phyloP scores from a whole-genome alignment of 495 filamentous ascomycete species.

The Massariosphaeria phaeospora region DNA sequence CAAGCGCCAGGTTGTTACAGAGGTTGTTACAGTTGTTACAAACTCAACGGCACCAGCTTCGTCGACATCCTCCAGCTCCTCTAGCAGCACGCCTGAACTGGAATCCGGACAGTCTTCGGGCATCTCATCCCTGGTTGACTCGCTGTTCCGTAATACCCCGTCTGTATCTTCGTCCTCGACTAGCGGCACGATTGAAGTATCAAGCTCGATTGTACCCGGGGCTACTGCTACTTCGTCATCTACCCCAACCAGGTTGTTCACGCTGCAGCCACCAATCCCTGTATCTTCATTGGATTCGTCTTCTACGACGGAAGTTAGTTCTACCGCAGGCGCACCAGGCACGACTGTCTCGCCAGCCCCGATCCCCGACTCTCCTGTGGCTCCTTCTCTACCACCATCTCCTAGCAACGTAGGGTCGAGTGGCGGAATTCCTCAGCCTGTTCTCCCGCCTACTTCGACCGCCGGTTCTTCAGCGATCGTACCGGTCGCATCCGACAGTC shows the following conservation, averaged over 20 bases:
- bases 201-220: too few relatives aligned
- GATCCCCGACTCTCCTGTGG: too few relatives aligned
- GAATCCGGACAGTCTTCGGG: constrained; percentile 14
- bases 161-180: neutral
- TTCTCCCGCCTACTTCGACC: constrained; percentile 1
- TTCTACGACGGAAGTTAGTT: neutral
- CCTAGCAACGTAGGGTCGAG: too few relatives aligned
- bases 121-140: constrained; percentile 3
- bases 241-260: constrained; percentile 7
- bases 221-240: neutral
- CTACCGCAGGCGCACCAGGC: neutral
- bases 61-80: constrained; percentile 26
- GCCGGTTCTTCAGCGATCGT: too few relatives aligned
- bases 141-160: constrained; percentile 4
- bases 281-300: neutral
- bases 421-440: neutral
- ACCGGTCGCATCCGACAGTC: too few relatives aligned
- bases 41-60: constrained; percentile 33
- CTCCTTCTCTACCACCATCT: too few relatives aligned
- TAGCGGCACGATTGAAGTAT: neutral
- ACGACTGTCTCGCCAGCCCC: neutral
- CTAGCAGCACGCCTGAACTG: constrained; percentile 13
- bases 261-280: constrained; percentile 18
- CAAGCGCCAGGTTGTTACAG: constrained; percentile 45
- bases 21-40: too few relatives aligned